Conservation (phyloP, 2,329 filamentous ascomycete species). For the Fusarium hostae region DNA sequence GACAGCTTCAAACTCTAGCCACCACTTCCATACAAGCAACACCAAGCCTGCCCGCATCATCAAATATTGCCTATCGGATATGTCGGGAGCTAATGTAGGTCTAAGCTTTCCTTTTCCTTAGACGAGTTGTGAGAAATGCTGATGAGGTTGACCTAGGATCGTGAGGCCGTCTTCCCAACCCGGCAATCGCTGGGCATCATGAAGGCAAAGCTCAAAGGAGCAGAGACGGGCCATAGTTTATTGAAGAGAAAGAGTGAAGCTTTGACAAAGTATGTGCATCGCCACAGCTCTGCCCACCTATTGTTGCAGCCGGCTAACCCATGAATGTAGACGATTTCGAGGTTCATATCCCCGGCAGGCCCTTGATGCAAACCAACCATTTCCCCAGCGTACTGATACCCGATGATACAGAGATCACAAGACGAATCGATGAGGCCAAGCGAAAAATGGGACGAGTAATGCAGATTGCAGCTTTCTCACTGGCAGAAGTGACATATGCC, state of each 20-base stretch:
- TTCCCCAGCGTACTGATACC: constrained; percentile 31
- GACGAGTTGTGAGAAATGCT: constrained; percentile 12
- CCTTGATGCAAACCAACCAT: not conserved
- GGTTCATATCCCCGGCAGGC: constrained; percentile 59
- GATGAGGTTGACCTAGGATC: constrained; percentile 68
- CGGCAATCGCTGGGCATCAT: constrained; percentile 96
- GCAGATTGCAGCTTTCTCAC: constrained; percentile 97
- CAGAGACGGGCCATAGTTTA: constrained; percentile 90
- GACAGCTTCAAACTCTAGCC: constrained; percentile 7
- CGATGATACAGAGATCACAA: constrained; percentile 79
- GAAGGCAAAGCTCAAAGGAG: constrained; percentile 97
- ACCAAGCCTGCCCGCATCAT: not conserved
- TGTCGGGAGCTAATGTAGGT: constrained; percentile 50
- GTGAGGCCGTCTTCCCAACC: constrained; percentile 97
- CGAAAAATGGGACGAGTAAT: constrained; percentile 99
- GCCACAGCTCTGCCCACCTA: not conserved
- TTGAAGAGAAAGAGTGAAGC: constrained; percentile 98
- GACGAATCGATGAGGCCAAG: constrained; percentile 97
- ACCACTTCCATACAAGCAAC: not conserved
- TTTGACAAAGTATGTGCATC: constrained; percentile 81
- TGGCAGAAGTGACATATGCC: constrained; percentile 97
- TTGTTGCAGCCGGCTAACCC: constrained; percentile 6
- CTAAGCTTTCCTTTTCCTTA: not conserved
- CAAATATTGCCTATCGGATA: constrained; percentile 34
- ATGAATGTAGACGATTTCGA: constrained; percentile 80